These are phyloP conservation scores for Tylopilus cervinicoccineus DNA, from an alignment of 768 basidiomycete genomes.

Conservation along the genomic window DNA sequence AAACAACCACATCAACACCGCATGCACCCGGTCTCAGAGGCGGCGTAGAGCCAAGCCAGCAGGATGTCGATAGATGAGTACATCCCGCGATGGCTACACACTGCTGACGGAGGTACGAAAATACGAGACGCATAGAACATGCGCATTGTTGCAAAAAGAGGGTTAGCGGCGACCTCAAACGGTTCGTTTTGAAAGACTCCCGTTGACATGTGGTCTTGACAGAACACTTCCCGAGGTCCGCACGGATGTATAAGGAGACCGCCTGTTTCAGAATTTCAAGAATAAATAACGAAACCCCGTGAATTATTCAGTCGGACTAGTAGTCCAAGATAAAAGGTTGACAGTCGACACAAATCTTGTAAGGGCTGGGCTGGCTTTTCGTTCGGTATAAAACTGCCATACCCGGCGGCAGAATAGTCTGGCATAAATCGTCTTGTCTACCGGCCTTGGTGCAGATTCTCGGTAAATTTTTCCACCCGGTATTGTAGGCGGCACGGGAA, in stretches of 20 bases:
- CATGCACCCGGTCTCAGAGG: conserved; percentile 46
- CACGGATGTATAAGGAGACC: conserved; percentile 46
- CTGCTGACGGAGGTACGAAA: too few relatives aligned
- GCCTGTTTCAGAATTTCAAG: neutral
- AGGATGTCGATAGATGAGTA: conserved; percentile 34
- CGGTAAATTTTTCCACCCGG: too few relatives aligned
- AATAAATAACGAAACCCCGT: neutral
- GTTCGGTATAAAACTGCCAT: neutral
- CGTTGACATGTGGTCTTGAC: conserved; percentile 38
- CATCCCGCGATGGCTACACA: too few relatives aligned
- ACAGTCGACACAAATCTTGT: neutral
- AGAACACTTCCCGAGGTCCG: conserved; percentile 67
- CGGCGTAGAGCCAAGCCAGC: conserved; percentile 47
- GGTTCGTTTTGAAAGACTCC: neutral
- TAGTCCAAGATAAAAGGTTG: neutral
- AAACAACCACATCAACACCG: neutral
- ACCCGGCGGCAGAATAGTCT: neutral
- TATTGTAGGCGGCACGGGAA: neutral
- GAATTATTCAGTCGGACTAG: too few relatives aligned
- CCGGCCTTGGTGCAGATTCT: too few relatives aligned
- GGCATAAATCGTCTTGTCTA: too few relatives aligned
- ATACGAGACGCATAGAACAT: too few relatives aligned
- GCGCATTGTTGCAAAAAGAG: too few relatives aligned
- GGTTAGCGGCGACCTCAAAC: neutral
- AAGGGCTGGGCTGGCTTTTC: neutral